These are phyloP conservation scores for Cryptosporidium tyzzeri DNA, from an alignment of 169 alveolate species.

Conservation along the genomic window DNA sequence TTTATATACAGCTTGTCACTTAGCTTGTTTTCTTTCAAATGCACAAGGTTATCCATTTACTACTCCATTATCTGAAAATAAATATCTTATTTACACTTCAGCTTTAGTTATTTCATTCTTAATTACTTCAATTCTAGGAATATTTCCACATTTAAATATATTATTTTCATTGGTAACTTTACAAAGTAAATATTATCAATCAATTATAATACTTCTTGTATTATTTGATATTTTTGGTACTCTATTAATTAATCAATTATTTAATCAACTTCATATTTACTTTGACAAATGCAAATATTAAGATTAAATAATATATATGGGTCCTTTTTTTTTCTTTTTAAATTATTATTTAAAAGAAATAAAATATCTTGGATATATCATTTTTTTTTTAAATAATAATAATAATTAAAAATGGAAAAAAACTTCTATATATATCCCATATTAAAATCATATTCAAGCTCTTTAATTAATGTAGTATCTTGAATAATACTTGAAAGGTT, in stretches of 20 bases:
- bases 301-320: neutral
- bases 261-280: conserved; percentile 5
- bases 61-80: conserved; percentile 83
- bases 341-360: too few relatives aligned
- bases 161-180: conserved; percentile 79
- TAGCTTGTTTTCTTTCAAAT: conserved; percentile 87
- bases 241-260: conserved; percentile 9
- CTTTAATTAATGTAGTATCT: conserved; percentile 63
- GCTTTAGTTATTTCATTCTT: conserved; percentile 56
- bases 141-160: conserved; percentile 66
- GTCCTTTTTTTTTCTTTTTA: too few relatives aligned
- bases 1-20: conserved; percentile 84
- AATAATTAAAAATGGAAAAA: neutral
- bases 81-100: conserved; percentile 76
- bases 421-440: conserved; percentile 45
- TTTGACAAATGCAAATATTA: neutral
- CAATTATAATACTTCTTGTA: conserved; percentile 1
- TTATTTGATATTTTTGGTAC: conserved; percentile 58
- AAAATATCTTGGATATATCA: too few relatives aligned
- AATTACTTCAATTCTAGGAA: conserved; percentile 76
- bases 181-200: neutral
- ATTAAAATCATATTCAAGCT: conserved; percentile 61
- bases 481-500: conserved; percentile 48
- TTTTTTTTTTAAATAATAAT: too few relatives aligned
- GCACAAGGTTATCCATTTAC: conserved; percentile 91